Evolutionary conservation across 352 stramenopile species (phyloP), one percentile per base, ranked within the genome.

Genomic region (Pythium vanterpoolii): DNA sequence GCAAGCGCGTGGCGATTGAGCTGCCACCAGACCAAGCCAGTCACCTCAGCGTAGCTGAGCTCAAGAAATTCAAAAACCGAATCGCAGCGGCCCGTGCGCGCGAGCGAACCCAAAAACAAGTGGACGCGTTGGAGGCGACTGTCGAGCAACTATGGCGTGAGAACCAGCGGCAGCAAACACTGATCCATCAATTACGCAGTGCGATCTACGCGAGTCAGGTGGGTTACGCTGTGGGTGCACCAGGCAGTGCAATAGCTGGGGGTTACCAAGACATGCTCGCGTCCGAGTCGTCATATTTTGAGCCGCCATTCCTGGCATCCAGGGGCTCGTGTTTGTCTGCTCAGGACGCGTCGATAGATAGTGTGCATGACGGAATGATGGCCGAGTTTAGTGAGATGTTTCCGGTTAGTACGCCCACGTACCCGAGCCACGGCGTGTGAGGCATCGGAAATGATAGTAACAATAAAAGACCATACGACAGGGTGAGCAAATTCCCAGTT

Each of bases 21-120:
- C 46, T 79, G 16, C 67, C 79, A 1, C 23, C 48, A 5, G 72
- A 82, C 49, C 67, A 83, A 54, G 60, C 77, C n/a, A 61, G 54
- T 1, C 49, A 33, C 7, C 56, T 89, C 30, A 72, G 73, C 68
- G 70, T 71, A 27, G 66, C 73, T 27, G 77, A 89, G 55, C 66
- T 89, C 30, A 74, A 79, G 60, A 82, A 82, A 50, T 72, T 83
- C 48, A 89, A 89, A 62, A 89, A 89, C 64, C 79, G 79, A 7
- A 77, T 89, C 53, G 77, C 79, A 0, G 79, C 79, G 7, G 77
- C 78, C 21, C 73, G 79, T 1, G 78, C 79, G 28, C 75, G 79
- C 2, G 68, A 71, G 39, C 77, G 79, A 11, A 73, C 79, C 5
- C 74, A 86, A 51, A 76, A 83, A 23, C 75, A 79, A 27, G 66